These are phyloP conservation scores for Lichina pygmaea DNA, from an alignment of 495 filamentous ascomycete species.

Conservation along the genomic window DNA sequence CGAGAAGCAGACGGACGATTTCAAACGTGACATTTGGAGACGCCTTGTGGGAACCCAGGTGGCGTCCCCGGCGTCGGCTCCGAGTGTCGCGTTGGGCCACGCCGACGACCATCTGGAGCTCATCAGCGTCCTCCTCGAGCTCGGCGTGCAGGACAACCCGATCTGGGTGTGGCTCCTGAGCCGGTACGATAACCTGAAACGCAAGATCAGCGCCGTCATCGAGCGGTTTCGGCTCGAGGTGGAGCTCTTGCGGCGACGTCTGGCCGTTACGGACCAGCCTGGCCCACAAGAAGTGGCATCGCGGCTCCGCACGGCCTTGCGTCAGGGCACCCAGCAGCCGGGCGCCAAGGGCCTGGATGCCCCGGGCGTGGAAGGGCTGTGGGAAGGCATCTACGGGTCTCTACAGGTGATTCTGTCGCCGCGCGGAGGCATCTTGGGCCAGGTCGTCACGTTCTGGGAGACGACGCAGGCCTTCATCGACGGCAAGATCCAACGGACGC, in stretches of 20 bases:
- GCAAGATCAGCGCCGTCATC: slow-evolving; percentile 47
- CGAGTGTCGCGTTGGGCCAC: slow-evolving; percentile 13
- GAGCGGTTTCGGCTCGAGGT: slow-evolving; percentile 74
- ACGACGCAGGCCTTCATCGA: slow-evolving; percentile 75
- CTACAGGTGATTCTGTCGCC: slow-evolving; percentile 42
- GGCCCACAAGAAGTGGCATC: slow-evolving; percentile 36
- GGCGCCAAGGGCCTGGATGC: slow-evolving; percentile 35
- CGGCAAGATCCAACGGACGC: slow-evolving; percentile 49
- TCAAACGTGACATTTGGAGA: slow-evolving; percentile 75
- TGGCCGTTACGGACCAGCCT: slow-evolving; percentile 46
- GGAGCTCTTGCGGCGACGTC: slow-evolving; percentile 59
- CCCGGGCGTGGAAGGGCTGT: slow-evolving; percentile 55
- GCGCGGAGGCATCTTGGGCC: slow-evolving; percentile 52
- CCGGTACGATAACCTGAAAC: slow-evolving; percentile 65
- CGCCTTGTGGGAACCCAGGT: slow-evolving; percentile 33
- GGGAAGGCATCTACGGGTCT: slow-evolving; percentile 56
- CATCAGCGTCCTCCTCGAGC: slow-evolving; percentile 61
- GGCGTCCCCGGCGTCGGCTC: slow-evolving; percentile 12
- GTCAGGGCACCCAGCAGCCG: slow-evolving; percentile 24
- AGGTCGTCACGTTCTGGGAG: slow-evolving; percentile 84
- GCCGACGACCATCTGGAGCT: slow-evolving; percentile 71
- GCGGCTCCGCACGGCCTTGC: slow-evolving; percentile 42
- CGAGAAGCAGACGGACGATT: slow-evolving; percentile 50
- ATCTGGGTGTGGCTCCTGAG: slow-evolving; percentile 87
- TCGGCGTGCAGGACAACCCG: slow-evolving; percentile 85